Base-by-base conservation (phyloP, 2,329 filamentous ascomycete species). In the Remersonia thermophila region DNA sequence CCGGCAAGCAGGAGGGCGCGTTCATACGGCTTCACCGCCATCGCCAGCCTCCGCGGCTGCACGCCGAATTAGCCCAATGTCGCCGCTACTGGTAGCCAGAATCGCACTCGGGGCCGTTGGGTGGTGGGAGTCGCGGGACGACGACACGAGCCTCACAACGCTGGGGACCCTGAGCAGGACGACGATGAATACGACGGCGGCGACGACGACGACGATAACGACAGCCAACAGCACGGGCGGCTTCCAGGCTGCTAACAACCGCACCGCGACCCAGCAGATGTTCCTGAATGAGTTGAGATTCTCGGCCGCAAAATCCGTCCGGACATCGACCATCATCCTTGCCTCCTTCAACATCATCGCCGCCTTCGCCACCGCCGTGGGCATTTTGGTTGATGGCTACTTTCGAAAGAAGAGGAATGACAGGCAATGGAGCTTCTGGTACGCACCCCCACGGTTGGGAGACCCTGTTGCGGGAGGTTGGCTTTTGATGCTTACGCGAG, bases 271-370 rank as follows among this genome's bases (percentile, higher is more conserved):
- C 27, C 54, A 61, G 27, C 49, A 51, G 26, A 51, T 51, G 44
- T 53, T 70, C 42, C 62, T 69, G 46, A 67, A 69, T 47, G 52
- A 70, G 44, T 60, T 73, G 45, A 62, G 58, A 39, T 69, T 73
- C 44, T 62, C 64, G 20, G 61, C 66, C 12, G 65, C 66, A 43
- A 73, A 67, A 48, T 76, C 72, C 25, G 62, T 76, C 48, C 64
- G 75, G 46, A 74, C 69, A 13, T 76, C 73, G 16, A 72, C 71
- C 30, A 68, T 78, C 38, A 72, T 77, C 41, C 61, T 79, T 37
- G 68, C 73, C 26, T 57, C 62, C 37, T 77, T 78, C 58, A 80
- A 79, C 52, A 63, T 71, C 15, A 51, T 75, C 35, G 69, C 69
- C 13, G 72, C 73, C 4, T 65, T 73, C 38, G 62, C 63, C 13